Evolutionary conservation across 768 basidiomycete species (phyloP).

Genomic region (Podaxis rugospora): DNA sequence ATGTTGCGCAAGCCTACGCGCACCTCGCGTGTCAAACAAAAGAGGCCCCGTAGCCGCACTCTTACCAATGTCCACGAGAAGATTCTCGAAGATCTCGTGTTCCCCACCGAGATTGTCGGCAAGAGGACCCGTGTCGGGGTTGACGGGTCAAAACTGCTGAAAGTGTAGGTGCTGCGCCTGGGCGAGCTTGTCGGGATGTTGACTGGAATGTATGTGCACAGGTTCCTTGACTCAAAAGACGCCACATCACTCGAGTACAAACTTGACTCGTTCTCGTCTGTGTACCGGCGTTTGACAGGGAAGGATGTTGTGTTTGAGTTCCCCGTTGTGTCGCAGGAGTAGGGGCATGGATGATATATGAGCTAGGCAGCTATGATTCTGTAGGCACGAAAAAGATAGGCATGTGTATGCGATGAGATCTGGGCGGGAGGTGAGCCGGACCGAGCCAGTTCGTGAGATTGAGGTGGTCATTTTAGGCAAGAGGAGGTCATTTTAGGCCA

Average conservation of each 20-base stretch:
- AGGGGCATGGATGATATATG: slow-evolving; percentile 14
- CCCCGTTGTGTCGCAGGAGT: slow-evolving; percentile 72
- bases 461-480: neutral
- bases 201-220: slow-evolving; percentile 29
- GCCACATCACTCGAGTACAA: slow-evolving; percentile 99
- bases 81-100: slow-evolving; percentile 98
- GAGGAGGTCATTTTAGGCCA: neutral
- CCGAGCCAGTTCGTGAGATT: slow-evolving; percentile 5
- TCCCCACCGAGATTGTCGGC: slow-evolving; percentile 98
- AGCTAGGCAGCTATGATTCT: slow-evolving; percentile 18
- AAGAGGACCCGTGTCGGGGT: slow-evolving; percentile 93
- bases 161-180: slow-evolving; percentile 71
- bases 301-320: slow-evolving; percentile 97
- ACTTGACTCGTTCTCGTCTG: slow-evolving; percentile 97
- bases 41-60: slow-evolving; percentile 94
- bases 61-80: slow-evolving; percentile 97
- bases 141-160: slow-evolving; percentile 93
- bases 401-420: neutral
- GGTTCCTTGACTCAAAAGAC: slow-evolving; percentile 97
- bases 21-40: slow-evolving; percentile 88
- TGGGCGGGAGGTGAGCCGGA: slow-evolving; percentile 14
- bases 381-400: slow-evolving; percentile 20
- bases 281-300: slow-evolving; percentile 92
- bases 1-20: slow-evolving; percentile 98
- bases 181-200: slow-evolving; percentile 4